Base-by-base conservation (phyloP, 495 filamentous ascomycete species). In the Daldinia childiae region DNA sequence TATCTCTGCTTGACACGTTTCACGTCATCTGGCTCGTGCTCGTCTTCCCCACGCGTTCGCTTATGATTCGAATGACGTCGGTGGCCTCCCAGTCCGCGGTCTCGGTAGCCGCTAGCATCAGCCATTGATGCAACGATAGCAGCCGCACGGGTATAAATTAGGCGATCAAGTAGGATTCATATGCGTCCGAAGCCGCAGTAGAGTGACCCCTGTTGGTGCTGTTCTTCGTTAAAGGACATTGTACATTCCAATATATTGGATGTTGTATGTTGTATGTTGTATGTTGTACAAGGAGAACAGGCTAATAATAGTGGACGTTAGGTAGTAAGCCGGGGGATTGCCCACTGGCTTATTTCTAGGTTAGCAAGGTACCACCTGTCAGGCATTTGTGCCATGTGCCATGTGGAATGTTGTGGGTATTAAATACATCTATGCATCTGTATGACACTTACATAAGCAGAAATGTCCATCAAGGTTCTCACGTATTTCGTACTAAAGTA, bases 21-120 rank as follows among this genome's bases (percentile, higher is more conserved):
- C 58, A 50, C 41, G 51, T 34, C 62, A 38, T 39, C 48, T 43
- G 29, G 17, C 54, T 54, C 19, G 43, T 48, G 21, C 29, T 59
- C 64, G 0, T 68, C 69, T 64, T 34, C 69, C 60, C 69, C 69
- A 72, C 64, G 64, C 64, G 69, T 64, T 72, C 69, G 69, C 34
- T 63, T 64, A 56, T 64, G 60, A n/a, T 43, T 56, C 60, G 64
- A 64, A 68, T 68, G 54, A 60, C 56, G 59, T 64, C n/a, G 41
- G n/a, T 36, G n/a, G 26, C 55, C 64, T 17, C 69, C 69, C 45
- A 43, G 26, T 45, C 69, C 69, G 21, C 50, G 59, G 69, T 50
- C 64, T 32, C 60, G 69, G 69, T 57, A 72, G 17, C 1, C 38
- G 52, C 58, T 63, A 66, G 59, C 34, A 26, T 66, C 57, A 32